Base-by-base conservation (phyloP, 164 flowering plant genomes). In the Piper betle region DNA sequence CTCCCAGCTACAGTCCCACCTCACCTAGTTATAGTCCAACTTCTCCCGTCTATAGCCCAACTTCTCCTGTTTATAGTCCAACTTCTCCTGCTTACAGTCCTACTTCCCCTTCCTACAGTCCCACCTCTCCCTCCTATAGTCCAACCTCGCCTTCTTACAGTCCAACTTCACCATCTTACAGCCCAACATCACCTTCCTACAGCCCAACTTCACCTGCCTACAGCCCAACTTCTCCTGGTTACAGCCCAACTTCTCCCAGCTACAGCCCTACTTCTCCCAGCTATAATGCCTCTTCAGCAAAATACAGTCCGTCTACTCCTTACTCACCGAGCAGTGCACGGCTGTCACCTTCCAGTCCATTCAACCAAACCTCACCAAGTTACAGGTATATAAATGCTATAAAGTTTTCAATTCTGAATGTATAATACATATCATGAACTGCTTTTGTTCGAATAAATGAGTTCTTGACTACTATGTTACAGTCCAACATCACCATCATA, bases 401-500 rank as follows among this genome's bases (percentile, higher is more conserved):
- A 46, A n/a, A n/a, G 5, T 18, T n/a, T 55, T 1, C 37, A 55
- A 18, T 55, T 4, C 7, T 13, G 20, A 4, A 50, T 50, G 39
- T 15, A 37, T 16, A 43, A 3, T 8, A 43, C 8, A 8, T 4
- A 4, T 41, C 43, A 8, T 43, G 12, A 43, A 8, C 2, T 43
- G 50, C 50, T 8, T 43, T 11, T 53, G 17, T 6, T 38, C 4
- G 40, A 18, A 25, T 25, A 20, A 16, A 50, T 57, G 48, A 57
- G 42, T 37, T 64, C 38, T 40, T 13, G 19, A 60, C 39, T 40
- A 33, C 62, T 69, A 25, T 71, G 17, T 74, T 77, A 74, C 84
- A 91, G 97, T 76, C 97, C 95, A 41, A 88, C 97, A 5, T 87
- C 97, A n/a, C 94, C 94, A 41, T 83, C 97, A 39, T 93, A 90